phyloP scores from a whole-genome alignment of 2,329 filamentous ascomycete genomes.

The Fusarium coicis region DNA sequence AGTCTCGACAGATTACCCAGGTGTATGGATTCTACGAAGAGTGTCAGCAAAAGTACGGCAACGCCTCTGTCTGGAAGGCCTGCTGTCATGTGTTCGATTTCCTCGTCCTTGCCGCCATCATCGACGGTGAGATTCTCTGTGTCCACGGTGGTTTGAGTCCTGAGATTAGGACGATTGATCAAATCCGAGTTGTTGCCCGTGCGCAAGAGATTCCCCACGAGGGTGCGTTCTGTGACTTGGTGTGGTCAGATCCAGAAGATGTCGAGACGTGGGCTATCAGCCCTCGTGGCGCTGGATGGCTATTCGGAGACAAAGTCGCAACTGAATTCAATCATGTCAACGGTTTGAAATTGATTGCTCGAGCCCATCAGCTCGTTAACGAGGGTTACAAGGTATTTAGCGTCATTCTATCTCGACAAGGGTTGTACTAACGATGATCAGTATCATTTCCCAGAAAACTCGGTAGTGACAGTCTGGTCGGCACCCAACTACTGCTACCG shows the following conservation, averaged over 20 bases:
- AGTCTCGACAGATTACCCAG: slow-evolving; percentile 96
- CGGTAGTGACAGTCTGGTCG: slow-evolving; percentile 97
- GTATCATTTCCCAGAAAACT: slow-evolving; percentile 95
- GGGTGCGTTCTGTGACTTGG: slow-evolving; percentile 96
- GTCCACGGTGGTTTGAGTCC: slow-evolving; percentile 92
- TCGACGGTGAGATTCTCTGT: slow-evolving; percentile 98
- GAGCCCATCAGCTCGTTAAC: slow-evolving; percentile 98
- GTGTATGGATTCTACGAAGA: slow-evolving; percentile 99
- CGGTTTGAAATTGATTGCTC: slow-evolving; percentile 91
- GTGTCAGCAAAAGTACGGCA: slow-evolving; percentile 97
- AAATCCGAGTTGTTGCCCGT: slow-evolving; percentile 98
- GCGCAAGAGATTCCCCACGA: slow-evolving; percentile 99
- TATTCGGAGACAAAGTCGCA: slow-evolving; percentile 97
- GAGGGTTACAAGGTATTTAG: slow-evolving; percentile 89
- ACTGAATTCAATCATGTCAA: slow-evolving; percentile 98
- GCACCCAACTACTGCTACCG: slow-evolving; percentile 96
- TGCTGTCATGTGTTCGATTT: slow-evolving; percentile 99
- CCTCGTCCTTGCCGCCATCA: slow-evolving; percentile 93
- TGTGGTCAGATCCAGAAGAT: slow-evolving; percentile 98
- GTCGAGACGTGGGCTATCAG: slow-evolving; percentile 96
- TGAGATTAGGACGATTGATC: slow-evolving; percentile 96
- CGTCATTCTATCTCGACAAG: neutral
- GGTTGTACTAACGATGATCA: slow-evolving; percentile 52
- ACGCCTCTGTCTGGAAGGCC: slow-evolving; percentile 99
- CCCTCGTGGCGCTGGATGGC: slow-evolving; percentile 94